Base-by-base conservation (phyloP, 768 basidiomycete genomes). In the Lentinula guzmanii region DNA sequence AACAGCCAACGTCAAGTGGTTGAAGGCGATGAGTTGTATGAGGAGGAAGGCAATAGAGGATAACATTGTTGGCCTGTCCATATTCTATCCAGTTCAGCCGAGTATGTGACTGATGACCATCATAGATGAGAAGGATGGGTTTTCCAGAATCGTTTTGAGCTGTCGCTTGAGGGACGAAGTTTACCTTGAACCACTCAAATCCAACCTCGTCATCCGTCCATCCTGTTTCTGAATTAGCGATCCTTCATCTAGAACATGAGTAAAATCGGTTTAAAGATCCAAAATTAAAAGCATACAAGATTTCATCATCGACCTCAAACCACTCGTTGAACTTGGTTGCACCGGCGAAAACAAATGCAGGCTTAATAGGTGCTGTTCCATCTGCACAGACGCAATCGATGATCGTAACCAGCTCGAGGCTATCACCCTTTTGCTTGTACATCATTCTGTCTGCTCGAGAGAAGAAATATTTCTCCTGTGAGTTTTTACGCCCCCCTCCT, bases 71-170 rank as follows among this genome's bases (percentile, higher is more conserved):
- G 45, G 67, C 35, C 3, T 60, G 34, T 3, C 74, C 77, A 43
- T 18, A 71, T 53, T 15, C 68, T 50, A 16, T 65, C 57, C 37
- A 77, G 65, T 2, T 63, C 21, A 0, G 62, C 33, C 0, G 67
- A 71, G 37, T 64, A 65, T 82, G 80, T 0, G 78, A 81, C 34
- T 69, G 70, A 67, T 82, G 80, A 1, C 79, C 77, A 70, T 81
- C 74, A 21, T 70, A 71, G 31, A 79, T 72, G 21, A 82, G 74
- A 0, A 81, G 60, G 37, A 78, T 74, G 5, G 63, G 66, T n/a
- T 71, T 69, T 18, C 67, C 68, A 1, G 66, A 63, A 0, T 35
- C 65, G 33, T 73, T 71, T 3, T 60, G 65, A 5, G 65, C 37
- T 74, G 67, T 1, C 73, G 78, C 57, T 79, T 69, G 56, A 15